Conservation (phyloP, 163 green algal genomes). For the Scenedesmus sp. region DNA sequence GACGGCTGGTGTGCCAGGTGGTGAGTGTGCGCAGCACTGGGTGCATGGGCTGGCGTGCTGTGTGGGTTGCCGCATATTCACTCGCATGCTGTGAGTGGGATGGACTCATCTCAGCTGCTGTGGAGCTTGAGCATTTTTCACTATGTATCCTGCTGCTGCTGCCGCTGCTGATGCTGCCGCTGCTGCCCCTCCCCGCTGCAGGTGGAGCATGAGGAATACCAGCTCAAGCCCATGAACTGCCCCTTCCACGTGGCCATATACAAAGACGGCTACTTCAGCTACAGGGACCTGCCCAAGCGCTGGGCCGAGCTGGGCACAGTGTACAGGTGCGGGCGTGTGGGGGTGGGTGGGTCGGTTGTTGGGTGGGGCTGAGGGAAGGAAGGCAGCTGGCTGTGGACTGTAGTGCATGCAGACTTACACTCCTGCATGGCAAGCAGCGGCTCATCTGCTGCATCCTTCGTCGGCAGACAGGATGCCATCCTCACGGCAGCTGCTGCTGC, state of each 20-base stretch:
- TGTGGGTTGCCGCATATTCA: too few relatives aligned
- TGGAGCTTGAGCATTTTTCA: too few relatives aligned
- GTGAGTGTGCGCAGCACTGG: too few relatives aligned
- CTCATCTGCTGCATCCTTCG: neutral
- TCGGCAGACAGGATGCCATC: too few relatives aligned
- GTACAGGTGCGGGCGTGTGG: conserved; percentile 78
- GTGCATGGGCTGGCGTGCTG: too few relatives aligned
- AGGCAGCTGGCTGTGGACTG: neutral
- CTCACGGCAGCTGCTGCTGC: too few relatives aligned
- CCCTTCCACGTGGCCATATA: conserved; percentile 98
- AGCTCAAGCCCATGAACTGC: conserved; percentile 99
- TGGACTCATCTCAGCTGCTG: neutral
- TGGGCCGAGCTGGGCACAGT: conserved; percentile 98
- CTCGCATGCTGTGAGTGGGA: neutral
- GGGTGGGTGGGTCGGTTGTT: neutral
- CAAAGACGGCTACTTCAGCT: conserved; percentile 83
- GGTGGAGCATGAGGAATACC: conserved; percentile 95
- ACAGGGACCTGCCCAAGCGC: conserved; percentile 92
- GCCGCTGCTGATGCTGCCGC: neutral
- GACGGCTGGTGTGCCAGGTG: too few relatives aligned
- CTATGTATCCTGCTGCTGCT: neutral
- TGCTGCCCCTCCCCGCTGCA: conserved; percentile 56
- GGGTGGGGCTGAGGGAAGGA: neutral
- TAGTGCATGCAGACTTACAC: neutral
- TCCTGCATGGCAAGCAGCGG: neutral